Evolutionary conservation across 2,329 filamentous ascomycete genomes (phyloP).

Genomic region (Fusarium liriodendri): DNA sequence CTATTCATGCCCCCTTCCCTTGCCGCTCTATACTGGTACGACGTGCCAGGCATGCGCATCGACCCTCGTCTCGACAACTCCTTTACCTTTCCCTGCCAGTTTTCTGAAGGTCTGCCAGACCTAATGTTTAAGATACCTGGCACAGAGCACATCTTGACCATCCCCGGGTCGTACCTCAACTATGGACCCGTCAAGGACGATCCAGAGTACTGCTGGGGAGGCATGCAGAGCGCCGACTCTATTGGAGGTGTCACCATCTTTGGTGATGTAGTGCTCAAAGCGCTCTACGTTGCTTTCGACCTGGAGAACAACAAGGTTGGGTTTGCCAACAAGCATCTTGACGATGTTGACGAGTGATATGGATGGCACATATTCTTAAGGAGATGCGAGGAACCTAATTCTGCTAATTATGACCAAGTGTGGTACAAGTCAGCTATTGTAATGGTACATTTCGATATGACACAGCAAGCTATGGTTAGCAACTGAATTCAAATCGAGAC

Average conservation of each 20-base stretch:
- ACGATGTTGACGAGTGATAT: conserved; percentile 28
- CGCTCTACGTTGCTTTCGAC: conserved; percentile 79
- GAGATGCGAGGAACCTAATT: conserved; percentile 3
- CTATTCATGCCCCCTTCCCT: conserved; percentile 69
- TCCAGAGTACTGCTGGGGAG: conserved; percentile 75
- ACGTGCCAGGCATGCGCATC: conserved; percentile 64
- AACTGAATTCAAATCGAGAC: conserved; percentile 2
- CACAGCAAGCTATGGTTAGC: conserved; percentile 9
- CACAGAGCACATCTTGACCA: conserved; percentile 60
- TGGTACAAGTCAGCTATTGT: conserved; percentile 6
- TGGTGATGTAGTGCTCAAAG: conserved; percentile 84
- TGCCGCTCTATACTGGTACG: conserved; percentile 69
- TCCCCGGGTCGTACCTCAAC: conserved; percentile 67
- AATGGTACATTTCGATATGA: conserved; percentile 15
- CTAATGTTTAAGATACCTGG: conserved; percentile 65
- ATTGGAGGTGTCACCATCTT: conserved; percentile 71
- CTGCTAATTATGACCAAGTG: conserved; percentile 4
- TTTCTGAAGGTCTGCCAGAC: conserved; percentile 65
- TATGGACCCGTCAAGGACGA: conserved; percentile 63
- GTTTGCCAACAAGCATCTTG: conserved; percentile 57
- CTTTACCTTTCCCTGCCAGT: conserved; percentile 68
- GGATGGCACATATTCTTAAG: background rate
- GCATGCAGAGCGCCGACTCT: conserved; percentile 70
- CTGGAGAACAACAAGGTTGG: conserved; percentile 53
- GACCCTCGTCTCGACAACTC: conserved; percentile 56